phyloP scores from a whole-genome alignment of 2,329 filamentous ascomycete genomes.

The Zymoseptoria passerinii region DNA sequence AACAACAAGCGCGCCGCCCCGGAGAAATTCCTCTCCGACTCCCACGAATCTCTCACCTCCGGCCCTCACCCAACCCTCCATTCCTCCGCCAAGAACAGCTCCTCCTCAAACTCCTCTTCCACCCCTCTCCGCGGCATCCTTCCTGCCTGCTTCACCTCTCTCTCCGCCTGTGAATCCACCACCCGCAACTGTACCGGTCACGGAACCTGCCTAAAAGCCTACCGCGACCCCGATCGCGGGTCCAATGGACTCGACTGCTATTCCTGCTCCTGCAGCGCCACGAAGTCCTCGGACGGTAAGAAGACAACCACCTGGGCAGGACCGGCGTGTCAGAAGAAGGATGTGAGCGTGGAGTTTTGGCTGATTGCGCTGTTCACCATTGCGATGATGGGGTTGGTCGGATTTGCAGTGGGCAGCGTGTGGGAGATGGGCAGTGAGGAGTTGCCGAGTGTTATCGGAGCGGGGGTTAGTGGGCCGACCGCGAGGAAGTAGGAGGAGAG shows the following conservation, averaged over 20 bases:
- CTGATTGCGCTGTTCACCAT: constrained; percentile 70
- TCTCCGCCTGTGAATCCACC: constrained; percentile 56
- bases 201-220: constrained; percentile 66
- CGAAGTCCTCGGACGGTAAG: constrained; percentile 44
- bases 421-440: constrained; percentile 79
- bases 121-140: constrained; percentile 45
- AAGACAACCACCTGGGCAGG: constrained; percentile 75
- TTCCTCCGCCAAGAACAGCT: constrained; percentile 25
- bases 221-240: constrained; percentile 39
- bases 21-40: constrained; percentile 16
- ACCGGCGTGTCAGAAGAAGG: constrained; percentile 79
- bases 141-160: constrained; percentile 65
- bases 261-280: constrained; percentile 64
- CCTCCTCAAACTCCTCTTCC: constrained; percentile 26
- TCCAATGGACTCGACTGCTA: constrained; percentile 54
- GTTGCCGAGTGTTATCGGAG: constrained; percentile 89
- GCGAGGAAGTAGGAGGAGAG: constrained; percentile 37
- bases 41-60: constrained; percentile 6
- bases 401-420: constrained; percentile 66
- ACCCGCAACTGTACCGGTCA: constrained; percentile 79
- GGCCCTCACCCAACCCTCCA: constrained; percentile 25
- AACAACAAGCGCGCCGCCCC: constrained; percentile 10
- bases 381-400: constrained; percentile 57
- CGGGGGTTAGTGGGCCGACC: constrained; percentile 70
- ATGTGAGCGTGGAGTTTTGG: constrained; percentile 84